These are phyloP conservation scores for Otatea glauca DNA, from an alignment of 176 grass and related monocot species.

Conservation along the genomic window DNA sequence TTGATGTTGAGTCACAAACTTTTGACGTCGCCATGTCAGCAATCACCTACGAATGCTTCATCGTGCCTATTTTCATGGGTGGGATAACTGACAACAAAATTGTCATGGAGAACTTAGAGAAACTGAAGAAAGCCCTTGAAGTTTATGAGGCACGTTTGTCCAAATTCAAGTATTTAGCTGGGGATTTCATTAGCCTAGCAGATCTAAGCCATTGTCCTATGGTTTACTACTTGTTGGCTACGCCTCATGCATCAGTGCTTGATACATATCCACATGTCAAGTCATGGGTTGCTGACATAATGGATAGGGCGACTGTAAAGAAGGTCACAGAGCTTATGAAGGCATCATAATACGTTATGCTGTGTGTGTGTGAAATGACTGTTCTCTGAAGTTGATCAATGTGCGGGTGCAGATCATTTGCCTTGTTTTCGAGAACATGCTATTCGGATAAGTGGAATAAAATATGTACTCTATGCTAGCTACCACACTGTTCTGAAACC, in stretches of 20 bases:
- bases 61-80: constrained; percentile 3
- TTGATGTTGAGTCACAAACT: neutral
- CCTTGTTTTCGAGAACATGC: neutral
- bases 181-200: constrained; percentile 29
- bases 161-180: neutral
- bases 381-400: neutral
- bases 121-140: neutral
- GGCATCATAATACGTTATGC: neutral
- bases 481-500: no score
- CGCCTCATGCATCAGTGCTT: neutral
- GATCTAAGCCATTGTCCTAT: constrained; percentile 24
- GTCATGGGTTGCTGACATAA: neutral
- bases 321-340: constrained; percentile 21
- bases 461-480: no score
- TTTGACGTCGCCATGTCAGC: neutral
- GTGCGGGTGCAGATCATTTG: neutral
- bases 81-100: neutral
- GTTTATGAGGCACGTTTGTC: constrained; percentile 1
- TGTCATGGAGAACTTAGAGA: neutral
- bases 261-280: neutral
- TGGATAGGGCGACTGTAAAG: neutral
- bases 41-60: constrained; percentile 25
- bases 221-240: constrained; percentile 17
- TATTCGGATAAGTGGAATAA: no score
- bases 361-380: neutral